Evolutionary conservation across 179 eudicot genomes (phyloP), one percentile per base, ranked within the genome.

Genomic region (Sideroxylon spinosum): DNA sequence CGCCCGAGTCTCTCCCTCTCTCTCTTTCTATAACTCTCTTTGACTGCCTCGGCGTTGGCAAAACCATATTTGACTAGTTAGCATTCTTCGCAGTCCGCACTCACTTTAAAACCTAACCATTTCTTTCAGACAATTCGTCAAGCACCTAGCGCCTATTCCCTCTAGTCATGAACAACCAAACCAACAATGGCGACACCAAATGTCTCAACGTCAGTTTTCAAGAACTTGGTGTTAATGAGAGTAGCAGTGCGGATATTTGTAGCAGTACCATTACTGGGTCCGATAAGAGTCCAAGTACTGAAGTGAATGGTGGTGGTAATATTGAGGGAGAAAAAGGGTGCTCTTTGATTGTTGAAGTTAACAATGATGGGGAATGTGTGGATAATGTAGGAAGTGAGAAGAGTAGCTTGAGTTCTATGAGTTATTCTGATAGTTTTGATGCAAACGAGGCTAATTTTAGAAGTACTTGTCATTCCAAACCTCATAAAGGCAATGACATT

Each of bases 11-110:
- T 68, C 60, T 29, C 82, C 7, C 55, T 50, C 9, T 50, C 55
- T 10, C 12, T 10, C 56, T 29, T 71, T 74, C 74, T n/a, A n/a
- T n/a, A n/a, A 76, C 81, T 81, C 81, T 77, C 88, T 90, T 90
- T 91, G 94, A 90, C 97, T 79, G 74, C 91, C 93, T 91, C 93
- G 91, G 85, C 88, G 79, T 85, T 78, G 82, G 73, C 84, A 82
- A 79, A 74, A 67, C 76, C 76, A 22, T 59, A 78, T 76, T 77
- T 62, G 67, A 76, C 76, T 48, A 37, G 44, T 26, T 61, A 2
- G 46, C 75, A 20, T 11, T 23, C 67, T 19, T 62, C 20, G 20
- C 78, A 52, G 50, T 78, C 26, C 44, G 23, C 68, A 49, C 79
- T 85, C 59, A 49, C 32, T 29, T 72, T 26, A 61, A 70, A 60